These are phyloP conservation scores for Collybia mongolica DNA, from an alignment of 768 basidiomycete species.

Conservation along the genomic window DNA sequence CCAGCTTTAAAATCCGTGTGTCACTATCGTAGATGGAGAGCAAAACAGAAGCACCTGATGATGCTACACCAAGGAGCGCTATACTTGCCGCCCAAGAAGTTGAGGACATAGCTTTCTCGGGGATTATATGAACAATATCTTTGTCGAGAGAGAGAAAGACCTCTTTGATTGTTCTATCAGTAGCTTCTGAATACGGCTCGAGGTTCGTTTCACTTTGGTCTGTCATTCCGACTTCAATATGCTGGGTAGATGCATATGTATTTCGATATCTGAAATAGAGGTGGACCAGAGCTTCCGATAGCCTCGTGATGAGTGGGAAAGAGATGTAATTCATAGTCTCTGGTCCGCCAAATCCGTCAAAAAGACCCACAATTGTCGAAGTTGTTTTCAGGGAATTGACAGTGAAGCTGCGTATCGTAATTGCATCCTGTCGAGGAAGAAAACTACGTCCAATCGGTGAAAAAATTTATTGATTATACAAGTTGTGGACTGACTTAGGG, in stretches of 20 bases:
- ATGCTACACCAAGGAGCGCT: slow-evolving; percentile 26
- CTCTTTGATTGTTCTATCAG: slow-evolving; percentile 25
- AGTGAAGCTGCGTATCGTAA: slow-evolving; percentile 1
- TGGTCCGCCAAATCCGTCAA: slow-evolving; percentile 29
- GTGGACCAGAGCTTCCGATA: slow-evolving; percentile 6
- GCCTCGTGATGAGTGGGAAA: not conserved
- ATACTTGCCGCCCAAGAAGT: slow-evolving; percentile 18
- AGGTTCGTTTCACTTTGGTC: not conserved
- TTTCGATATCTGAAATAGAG: slow-evolving; percentile 10
- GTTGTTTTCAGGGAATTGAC: not conserved
- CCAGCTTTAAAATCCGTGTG: slow-evolving; percentile 31
- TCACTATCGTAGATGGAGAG: slow-evolving; percentile 34
- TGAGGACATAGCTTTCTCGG: slow-evolving; percentile 20
- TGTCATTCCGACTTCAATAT: slow-evolving; percentile 10
- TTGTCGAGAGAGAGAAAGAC: slow-evolving; percentile 32
- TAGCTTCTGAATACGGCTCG: slow-evolving; percentile 13
- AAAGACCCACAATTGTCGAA: slow-evolving; percentile 32
- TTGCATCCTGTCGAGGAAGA: slow-evolving; percentile 3
- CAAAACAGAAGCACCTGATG: slow-evolving; percentile 32
- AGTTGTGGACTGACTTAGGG: slow-evolving; percentile 10
- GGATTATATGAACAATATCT: slow-evolving; percentile 24
- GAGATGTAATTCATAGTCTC: slow-evolving; percentile 25
- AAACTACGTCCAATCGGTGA: not conserved
- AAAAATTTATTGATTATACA: not conserved
- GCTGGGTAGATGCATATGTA: slow-evolving; percentile 6